Conservation (phyloP, 306 rosid genomes). For the Gillenia trifoliata region DNA sequence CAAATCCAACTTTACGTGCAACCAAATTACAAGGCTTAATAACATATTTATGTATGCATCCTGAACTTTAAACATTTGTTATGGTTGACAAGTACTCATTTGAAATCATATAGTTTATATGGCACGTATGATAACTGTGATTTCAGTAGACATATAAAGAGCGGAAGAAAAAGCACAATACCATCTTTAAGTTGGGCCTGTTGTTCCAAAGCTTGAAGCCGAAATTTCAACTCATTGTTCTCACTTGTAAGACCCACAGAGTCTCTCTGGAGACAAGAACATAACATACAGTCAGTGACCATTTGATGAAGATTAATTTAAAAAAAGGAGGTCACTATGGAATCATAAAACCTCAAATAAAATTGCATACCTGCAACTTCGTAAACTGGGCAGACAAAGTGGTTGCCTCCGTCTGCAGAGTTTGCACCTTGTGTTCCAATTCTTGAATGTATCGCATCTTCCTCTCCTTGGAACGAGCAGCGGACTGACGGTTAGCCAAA, state of each 20-base stretch:
- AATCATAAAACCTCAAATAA: not conserved
- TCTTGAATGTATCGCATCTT: constrained; percentile 67
- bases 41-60: not conserved
- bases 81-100: not conserved
- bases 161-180: constrained; percentile 24
- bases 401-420: constrained; percentile 85
- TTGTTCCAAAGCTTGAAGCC: constrained; percentile 83
- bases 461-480: constrained; percentile 90
- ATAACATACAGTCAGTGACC: constrained; percentile 7
- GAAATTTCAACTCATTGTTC: constrained; percentile 76
- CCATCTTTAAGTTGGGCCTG: constrained; percentile 86
- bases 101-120: not conserved
- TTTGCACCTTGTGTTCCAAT: constrained; percentile 87
- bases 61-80: not conserved
- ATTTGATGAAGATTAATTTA: not conserved
- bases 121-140: not conserved
- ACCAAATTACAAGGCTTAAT: not conserved
- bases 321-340: not conserved
- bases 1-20: not conserved
- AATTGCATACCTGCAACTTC: constrained; percentile 53
- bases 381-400: constrained; percentile 68
- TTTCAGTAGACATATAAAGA: not conserved
- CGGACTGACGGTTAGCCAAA: constrained; percentile 89
- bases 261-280: constrained; percentile 44
- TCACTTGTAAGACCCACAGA: constrained; percentile 45